phyloP scores from a whole-genome alignment of 2,329 filamentous ascomycete species.

The Diaporthe velutina region DNA sequence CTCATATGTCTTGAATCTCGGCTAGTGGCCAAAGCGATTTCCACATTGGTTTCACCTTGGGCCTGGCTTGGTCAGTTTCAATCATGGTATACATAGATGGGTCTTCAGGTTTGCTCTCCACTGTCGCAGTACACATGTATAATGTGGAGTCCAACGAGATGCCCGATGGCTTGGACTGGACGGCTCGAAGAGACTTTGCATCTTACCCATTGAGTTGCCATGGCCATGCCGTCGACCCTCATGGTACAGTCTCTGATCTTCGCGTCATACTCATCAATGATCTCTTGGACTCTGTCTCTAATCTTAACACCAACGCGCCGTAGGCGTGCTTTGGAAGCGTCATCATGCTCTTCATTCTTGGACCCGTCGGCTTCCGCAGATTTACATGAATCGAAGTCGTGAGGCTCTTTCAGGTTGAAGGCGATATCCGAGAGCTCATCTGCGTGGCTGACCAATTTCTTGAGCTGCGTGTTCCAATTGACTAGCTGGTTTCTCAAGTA shows the following conservation, averaged over 20 bases:
- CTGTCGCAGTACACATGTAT: no score
- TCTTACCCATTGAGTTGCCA: conserved; percentile 52
- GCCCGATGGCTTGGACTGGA: accelerated
- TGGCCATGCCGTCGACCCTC: conserved; percentile 51
- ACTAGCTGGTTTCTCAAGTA: conserved; percentile 45
- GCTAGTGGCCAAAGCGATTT: conserved; percentile 46
- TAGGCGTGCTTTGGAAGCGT: background rate
- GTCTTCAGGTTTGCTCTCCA: no score
- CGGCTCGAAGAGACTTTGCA: background rate
- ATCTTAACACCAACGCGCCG: conserved; percentile 39
- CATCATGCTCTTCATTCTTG: background rate
- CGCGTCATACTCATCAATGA: conserved; percentile 49
- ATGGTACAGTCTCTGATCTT: conserved; percentile 50
- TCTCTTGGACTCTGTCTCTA: conserved; percentile 41
- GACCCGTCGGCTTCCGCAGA: background rate
- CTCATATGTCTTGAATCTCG: conserved; percentile 48
- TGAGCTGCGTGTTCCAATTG: conserved; percentile 45
- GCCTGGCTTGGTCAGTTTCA: conserved; percentile 41
- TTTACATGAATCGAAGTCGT: background rate
- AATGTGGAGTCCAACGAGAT: no score
- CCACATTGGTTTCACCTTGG: conserved; percentile 47
- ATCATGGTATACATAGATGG: no score
- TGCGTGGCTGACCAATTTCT: conserved; percentile 40
- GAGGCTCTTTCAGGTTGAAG: background rate
- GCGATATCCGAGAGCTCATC: conserved; percentile 38